These are phyloP conservation scores for Termitomyces sp. DNA, from an alignment of 768 basidiomycete species.

Conservation along the genomic window DNA sequence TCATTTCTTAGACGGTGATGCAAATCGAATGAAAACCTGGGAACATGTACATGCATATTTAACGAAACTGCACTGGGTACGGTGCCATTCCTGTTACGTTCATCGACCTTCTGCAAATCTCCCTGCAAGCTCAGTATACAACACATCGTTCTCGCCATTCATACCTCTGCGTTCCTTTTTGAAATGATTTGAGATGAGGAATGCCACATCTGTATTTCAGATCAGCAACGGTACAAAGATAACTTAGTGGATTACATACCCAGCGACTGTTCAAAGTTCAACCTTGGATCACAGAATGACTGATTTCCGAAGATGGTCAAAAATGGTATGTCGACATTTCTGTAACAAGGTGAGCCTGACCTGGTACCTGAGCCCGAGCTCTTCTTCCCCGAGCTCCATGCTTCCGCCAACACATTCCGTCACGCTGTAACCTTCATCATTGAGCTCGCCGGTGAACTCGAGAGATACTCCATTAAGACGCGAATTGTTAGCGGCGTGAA, in stretches of 20 bases:
- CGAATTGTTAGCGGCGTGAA: constrained; percentile 72
- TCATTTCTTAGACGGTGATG: background rate
- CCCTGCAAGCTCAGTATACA: constrained; percentile 33
- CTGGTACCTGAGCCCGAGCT: constrained; percentile 89
- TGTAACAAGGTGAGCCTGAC: constrained; percentile 27
- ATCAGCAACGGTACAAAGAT: constrained; percentile 4
- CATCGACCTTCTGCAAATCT: constrained; percentile 12
- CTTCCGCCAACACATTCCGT: constrained; percentile 97
- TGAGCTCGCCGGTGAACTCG: constrained; percentile 89
- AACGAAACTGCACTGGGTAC: background rate
- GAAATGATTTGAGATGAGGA: constrained; percentile 77
- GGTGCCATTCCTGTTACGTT: background rate
- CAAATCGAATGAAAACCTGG: background rate
- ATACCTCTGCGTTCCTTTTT: constrained; percentile 56
- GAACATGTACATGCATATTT: background rate
- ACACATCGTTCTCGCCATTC: constrained; percentile 22
- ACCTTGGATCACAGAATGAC: constrained; percentile 91
- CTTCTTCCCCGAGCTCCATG: constrained; percentile 88
- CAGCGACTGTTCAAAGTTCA: constrained; percentile 94
- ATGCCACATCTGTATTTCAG: constrained; percentile 62
- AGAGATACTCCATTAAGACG: constrained; percentile 81
- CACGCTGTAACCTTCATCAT: constrained; percentile 88
- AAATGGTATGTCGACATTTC: background rate
- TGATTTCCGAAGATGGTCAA: constrained; percentile 17
- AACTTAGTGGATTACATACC: constrained; percentile 41